Evolutionary conservation across 345 rosid species (phyloP).

Genomic region (Gossypium raimondii): DNA sequence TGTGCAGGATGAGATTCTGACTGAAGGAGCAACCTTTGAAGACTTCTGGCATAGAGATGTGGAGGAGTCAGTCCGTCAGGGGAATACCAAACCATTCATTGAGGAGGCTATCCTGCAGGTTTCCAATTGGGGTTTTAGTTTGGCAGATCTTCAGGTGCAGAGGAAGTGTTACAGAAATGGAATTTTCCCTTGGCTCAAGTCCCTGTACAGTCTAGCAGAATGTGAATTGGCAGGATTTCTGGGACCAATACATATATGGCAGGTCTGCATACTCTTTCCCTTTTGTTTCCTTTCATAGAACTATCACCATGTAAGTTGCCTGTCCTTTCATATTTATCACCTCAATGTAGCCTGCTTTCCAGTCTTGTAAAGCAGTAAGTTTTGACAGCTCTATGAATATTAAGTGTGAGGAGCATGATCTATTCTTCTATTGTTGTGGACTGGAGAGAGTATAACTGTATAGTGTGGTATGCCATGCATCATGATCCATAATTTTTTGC

Average conservation of each 20-base stretch:
- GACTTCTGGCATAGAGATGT: conserved; percentile 84
- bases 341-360: not conserved
- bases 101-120: conserved; percentile 74
- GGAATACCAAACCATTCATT: conserved; percentile 58
- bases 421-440: not conserved
- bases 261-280: conserved; percentile 49
- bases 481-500: not conserved
- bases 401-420: not conserved
- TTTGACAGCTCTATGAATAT: not conserved
- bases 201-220: conserved; percentile 66
- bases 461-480: not conserved
- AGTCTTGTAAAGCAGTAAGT: not conserved
- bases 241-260: conserved; percentile 89
- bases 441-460: not conserved
- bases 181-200: conserved; percentile 73
- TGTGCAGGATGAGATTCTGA: conserved; percentile 64
- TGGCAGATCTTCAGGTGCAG: conserved; percentile 66
- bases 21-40: conserved; percentile 51
- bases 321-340: not conserved
- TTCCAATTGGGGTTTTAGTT: conserved; percentile 80
- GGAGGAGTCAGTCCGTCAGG: conserved; percentile 90
- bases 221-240: conserved; percentile 72
- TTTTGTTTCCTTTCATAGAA: not conserved
- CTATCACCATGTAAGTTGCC: not conserved
- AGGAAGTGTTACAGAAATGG: conserved; percentile 60